Base-by-base conservation (phyloP, 2,329 filamentous ascomycete genomes). In the Aureobasidium melanogenum region DNA sequence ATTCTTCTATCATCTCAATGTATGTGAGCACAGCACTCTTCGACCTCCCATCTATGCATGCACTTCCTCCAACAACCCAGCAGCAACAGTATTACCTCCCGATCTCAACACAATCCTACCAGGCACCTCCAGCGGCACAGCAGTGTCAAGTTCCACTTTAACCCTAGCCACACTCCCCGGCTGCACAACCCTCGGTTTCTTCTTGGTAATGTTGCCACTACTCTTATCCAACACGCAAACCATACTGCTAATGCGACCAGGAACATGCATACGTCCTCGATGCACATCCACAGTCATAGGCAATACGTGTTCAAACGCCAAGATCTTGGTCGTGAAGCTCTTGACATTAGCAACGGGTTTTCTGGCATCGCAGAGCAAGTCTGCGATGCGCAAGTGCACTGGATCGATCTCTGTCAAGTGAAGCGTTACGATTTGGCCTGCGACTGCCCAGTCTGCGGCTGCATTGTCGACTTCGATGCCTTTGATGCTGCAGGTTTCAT, bases 261-360 rank as follows among this genome's bases (percentile, higher is more conserved):
- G 82, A 0, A 86, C 85, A 72, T 96, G 89, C 55, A 97, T 76
- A 9, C 91, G 82, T 0, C 94, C 94, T 22, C 91, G 81, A 72
- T 97, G 92, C 9, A 99, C 85, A 69, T 97, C 93, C 10, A 97
- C 84, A 26, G 85, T 84, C 84, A 93, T 94, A 0, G 93, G 93
- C 75, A 92, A 87, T 17, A 99, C 76, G 64, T 93, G 87, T 63
- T 96, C 91, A 69, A 97, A 96, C 0, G 92, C 91, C 61, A 97
- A 81, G 12, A 94, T 85, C 74, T 96, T 96, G 63, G 88, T 84
- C 1, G 84, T 89, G 68, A 97, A 92, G 0, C 79, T 82, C 62
- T 87, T 88, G 62, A 90, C 79, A 63, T 88, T 88, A 28, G 79
- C 75, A 36, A 96, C 86, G 0, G 91, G 87, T 1, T 80, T 79